These are phyloP conservation scores for Gossypium lobatum DNA, from an alignment of 441 rosid species.

Conservation along the genomic window DNA sequence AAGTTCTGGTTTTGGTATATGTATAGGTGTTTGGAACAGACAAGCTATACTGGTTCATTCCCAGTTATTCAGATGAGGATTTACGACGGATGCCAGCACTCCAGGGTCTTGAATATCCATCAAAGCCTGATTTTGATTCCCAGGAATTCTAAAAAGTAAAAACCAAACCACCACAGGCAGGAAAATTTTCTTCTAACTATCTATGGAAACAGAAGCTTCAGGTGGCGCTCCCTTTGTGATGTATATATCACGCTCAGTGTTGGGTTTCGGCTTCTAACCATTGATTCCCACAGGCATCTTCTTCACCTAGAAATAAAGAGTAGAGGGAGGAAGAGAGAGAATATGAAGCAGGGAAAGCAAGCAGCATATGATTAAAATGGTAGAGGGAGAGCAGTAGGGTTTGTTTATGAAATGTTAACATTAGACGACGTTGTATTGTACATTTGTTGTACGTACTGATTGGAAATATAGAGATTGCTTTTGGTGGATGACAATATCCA, in stretches of 20 bases:
- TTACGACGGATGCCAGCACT: conserved; percentile 63
- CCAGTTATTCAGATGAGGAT: conserved; percentile 76
- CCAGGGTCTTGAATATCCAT: conserved; percentile 79
- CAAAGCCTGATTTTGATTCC: conserved; percentile 62
- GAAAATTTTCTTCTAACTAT: conserved; percentile 25
- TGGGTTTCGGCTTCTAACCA: conserved; percentile 18
- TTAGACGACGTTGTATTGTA: neutral
- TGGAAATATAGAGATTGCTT: conserved; percentile 16
- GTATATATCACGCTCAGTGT: conserved; percentile 1
- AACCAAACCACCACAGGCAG: conserved; percentile 6
- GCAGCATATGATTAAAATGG: conserved; percentile 8
- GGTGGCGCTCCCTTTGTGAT: conserved; percentile 12
- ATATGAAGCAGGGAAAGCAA: neutral
- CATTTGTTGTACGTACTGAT: conserved; percentile 20
- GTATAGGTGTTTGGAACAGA: conserved; percentile 69
- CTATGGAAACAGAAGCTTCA: conserved; percentile 13
- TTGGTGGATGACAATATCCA: neutral
- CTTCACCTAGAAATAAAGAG: conserved; percentile 11
- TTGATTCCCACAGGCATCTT: conserved; percentile 16
- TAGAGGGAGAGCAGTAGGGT: neutral
- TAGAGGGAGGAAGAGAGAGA: conserved; percentile 3
- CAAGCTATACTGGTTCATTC: conserved; percentile 62
- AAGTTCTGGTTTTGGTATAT: conserved; percentile 9
- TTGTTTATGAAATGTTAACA: conserved; percentile 10
- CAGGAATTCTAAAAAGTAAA: conserved; percentile 47